These are phyloP conservation scores for Aspergillus intermedius DNA, from an alignment of 2,329 filamentous ascomycete genomes.

Conservation along the genomic window DNA sequence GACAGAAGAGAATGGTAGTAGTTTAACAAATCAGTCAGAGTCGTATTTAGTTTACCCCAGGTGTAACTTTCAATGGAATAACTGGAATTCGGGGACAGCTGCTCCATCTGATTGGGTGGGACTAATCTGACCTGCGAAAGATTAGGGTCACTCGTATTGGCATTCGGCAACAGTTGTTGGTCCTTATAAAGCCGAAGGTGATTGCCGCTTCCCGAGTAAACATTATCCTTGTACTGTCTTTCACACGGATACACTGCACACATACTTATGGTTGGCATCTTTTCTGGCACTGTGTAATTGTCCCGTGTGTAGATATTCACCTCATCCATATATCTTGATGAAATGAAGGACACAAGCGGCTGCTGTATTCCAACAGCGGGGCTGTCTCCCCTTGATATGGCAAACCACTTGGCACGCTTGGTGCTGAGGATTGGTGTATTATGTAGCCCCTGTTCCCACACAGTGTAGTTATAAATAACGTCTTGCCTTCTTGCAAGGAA, in stretches of 20 bases:
- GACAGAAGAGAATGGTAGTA: too few relatives aligned
- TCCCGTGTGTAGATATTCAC: constrained; percentile 2
- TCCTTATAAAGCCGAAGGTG: not conserved
- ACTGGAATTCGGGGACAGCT: not conserved
- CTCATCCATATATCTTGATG: not conserved
- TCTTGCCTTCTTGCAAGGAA: not conserved
- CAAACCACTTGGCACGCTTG: not conserved
- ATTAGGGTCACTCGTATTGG: too few relatives aligned
- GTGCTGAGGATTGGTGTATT: not conserved
- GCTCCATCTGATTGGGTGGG: not conserved
- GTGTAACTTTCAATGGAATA: not conserved
- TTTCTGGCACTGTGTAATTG: constrained; percentile 2
- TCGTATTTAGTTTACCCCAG: not conserved
- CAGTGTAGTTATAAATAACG: not conserved
- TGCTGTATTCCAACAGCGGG: not conserved
- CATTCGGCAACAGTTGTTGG: not conserved
- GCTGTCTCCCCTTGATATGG: too few relatives aligned
- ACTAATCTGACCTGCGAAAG: not conserved
- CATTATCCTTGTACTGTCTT: constrained; percentile 1
- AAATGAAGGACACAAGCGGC: not conserved
- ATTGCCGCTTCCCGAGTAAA: not conserved
- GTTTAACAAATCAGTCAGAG: too few relatives aligned
- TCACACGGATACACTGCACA: constrained; percentile 9
- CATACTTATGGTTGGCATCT: constrained; percentile 6
- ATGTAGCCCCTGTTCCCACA: not conserved